These are phyloP conservation scores for Leptodontidium sp. DNA, from an alignment of 2,329 filamentous ascomycete genomes.

Conservation along the genomic window DNA sequence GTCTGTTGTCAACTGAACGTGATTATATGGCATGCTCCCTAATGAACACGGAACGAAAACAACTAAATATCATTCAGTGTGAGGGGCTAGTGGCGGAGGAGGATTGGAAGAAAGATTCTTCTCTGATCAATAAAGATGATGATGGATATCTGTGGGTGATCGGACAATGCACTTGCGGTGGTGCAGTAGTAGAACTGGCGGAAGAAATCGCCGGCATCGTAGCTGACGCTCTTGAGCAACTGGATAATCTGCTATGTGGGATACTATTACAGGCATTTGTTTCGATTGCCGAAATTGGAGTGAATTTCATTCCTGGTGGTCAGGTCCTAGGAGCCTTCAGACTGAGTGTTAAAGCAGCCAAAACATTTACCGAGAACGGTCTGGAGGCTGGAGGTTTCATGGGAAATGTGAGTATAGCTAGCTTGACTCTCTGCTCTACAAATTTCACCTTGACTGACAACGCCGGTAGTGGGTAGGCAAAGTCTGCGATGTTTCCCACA, in stretches of 20 bases:
- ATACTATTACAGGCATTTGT: background rate
- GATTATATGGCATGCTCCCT: background rate
- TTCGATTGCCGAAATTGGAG: background rate
- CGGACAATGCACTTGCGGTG: background rate
- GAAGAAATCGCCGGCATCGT: background rate
- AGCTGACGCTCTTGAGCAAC: background rate
- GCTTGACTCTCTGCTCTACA: too few relatives aligned
- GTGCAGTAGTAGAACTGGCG: background rate
- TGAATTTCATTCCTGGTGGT: background rate
- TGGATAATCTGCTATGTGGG: background rate
- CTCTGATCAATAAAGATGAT: background rate
- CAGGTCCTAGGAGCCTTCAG: background rate
- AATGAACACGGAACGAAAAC: background rate
- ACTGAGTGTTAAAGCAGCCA: background rate
- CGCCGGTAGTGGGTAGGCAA: background rate
- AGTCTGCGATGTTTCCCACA: background rate
- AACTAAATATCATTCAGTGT: background rate
- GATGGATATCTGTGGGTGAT: background rate
- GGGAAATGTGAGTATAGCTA: background rate
- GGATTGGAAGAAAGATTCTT: background rate
- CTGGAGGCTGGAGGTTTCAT: background rate
- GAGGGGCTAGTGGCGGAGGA: background rate
- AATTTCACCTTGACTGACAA: background rate
- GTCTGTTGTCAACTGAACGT: too few relatives aligned
- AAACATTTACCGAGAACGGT: conserved; percentile 1